These are phyloP conservation scores for Sporothrix euskadiensis DNA, from an alignment of 2,329 filamentous ascomycete genomes.

Conservation along the genomic window DNA sequence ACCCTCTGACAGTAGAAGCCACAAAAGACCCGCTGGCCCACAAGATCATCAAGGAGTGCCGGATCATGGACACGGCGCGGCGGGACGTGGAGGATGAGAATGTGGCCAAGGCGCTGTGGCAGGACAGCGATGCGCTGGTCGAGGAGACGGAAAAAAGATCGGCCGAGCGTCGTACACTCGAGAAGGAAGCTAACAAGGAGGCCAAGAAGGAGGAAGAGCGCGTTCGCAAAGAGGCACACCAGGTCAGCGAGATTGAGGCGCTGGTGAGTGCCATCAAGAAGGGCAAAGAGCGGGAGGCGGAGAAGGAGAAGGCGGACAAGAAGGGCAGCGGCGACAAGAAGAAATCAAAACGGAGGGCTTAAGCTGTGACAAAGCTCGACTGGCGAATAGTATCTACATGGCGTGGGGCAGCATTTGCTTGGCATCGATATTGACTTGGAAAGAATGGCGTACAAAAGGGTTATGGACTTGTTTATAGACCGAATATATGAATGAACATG, in stretches of 20 bases:
- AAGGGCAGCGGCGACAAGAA: slow-evolving; percentile 34
- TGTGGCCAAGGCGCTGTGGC: slow-evolving; percentile 83
- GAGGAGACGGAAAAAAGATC: slow-evolving; percentile 78
- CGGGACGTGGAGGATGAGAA: slow-evolving; percentile 76
- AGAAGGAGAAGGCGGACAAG: slow-evolving; percentile 20
- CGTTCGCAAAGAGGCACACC: slow-evolving; percentile 40
- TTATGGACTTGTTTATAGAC: not conserved
- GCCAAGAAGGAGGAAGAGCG: slow-evolving; percentile 36
- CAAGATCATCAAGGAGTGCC: slow-evolving; percentile 84
- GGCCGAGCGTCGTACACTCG: slow-evolving; percentile 55
- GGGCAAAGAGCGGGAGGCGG: slow-evolving; percentile 39
- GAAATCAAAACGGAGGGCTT: slow-evolving; percentile 26
- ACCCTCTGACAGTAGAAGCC: not conserved
- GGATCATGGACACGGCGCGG: slow-evolving; percentile 69
- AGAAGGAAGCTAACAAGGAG: slow-evolving; percentile 38
- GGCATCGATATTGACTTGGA: not conserved
- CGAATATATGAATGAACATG: not conserved
- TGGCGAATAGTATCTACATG: not conserved
- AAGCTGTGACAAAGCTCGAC: not conserved
- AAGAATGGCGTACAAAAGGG: slow-evolving; percentile 8
- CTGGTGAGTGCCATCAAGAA: slow-evolving; percentile 51
- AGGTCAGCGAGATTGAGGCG: slow-evolving; percentile 42
- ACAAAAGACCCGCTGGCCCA: slow-evolving; percentile 26
- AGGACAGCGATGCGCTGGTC: slow-evolving; percentile 81
- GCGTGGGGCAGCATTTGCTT: not conserved